Evolutionary conservation across 2,329 filamentous ascomycete genomes (phyloP).

Genomic region (Talaromyces atroroseus): DNA sequence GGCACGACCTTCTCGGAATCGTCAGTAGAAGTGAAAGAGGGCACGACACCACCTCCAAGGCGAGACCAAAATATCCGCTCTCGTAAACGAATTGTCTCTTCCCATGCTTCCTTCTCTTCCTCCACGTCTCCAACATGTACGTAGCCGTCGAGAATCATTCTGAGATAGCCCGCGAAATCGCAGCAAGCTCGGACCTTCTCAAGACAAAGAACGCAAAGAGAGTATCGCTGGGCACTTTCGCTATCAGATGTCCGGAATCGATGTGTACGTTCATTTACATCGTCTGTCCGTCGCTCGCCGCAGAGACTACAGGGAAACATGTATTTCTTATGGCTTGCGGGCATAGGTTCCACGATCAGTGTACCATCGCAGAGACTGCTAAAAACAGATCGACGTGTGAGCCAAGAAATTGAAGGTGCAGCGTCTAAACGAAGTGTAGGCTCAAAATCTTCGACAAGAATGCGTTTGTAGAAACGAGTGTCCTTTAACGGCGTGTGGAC

Average conservation of each 20-base stretch:
- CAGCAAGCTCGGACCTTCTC: slow-evolving; percentile 78
- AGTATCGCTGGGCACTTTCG: slow-evolving; percentile 81
- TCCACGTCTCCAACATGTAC: slow-evolving; percentile 80
- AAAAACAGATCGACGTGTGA: slow-evolving; percentile 79
- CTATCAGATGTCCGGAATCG: slow-evolving; percentile 84
- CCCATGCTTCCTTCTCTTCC: slow-evolving; percentile 84
- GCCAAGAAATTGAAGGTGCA: slow-evolving; percentile 87
- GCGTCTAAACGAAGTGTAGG: slow-evolving; percentile 84
- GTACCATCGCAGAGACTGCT: slow-evolving; percentile 77
- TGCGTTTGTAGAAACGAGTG: slow-evolving; percentile 88
- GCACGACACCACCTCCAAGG: slow-evolving; percentile 85
- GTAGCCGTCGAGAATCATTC: slow-evolving; percentile 87
- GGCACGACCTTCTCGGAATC: slow-evolving; percentile 19
- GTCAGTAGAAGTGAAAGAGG: slow-evolving; percentile 44
- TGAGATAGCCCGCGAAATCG: slow-evolving; percentile 85
- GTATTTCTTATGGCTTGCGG: slow-evolving; percentile 49
- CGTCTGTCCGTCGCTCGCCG: slow-evolving; percentile 70
- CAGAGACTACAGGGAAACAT: slow-evolving; percentile 75
- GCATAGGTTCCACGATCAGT: slow-evolving; percentile 83
- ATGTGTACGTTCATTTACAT: slow-evolving; percentile 69
- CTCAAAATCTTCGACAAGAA: slow-evolving; percentile 84
- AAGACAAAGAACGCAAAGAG: slow-evolving; percentile 84
- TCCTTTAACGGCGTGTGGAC: slow-evolving; percentile 65
- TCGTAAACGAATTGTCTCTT: slow-evolving; percentile 81
- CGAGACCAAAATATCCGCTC: slow-evolving; percentile 98